Evolutionary conservation across 1,284 basidiomycete genomes (phyloP).

Genomic region (Mycosarcoma mackinlayi): DNA sequence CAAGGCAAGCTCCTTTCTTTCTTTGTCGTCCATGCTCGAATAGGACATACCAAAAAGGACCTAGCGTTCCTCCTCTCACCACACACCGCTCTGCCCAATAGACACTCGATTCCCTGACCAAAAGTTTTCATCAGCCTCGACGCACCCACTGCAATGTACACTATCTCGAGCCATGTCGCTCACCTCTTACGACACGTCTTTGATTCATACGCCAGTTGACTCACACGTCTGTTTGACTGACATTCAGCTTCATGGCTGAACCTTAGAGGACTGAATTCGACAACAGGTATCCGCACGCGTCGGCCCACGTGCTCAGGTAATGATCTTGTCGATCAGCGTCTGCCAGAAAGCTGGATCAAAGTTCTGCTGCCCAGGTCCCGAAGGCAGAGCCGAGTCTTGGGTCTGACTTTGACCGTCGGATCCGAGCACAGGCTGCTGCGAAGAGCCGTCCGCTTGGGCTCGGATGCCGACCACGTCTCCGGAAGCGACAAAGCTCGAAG

Average conservation of each 20-base stretch:
- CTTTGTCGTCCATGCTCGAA: no score
- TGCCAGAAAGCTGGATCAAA: slow-evolving; percentile 52
- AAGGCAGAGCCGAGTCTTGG: neutral
- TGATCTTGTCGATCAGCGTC: slow-evolving; percentile 54
- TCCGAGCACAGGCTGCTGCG: slow-evolving; percentile 11
- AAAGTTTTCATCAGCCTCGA: neutral
- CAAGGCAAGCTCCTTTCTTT: no score
- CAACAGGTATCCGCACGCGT: neutral
- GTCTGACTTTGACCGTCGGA: slow-evolving; percentile 20
- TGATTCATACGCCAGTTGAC: no score
- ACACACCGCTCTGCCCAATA: slow-evolving; percentile 40
- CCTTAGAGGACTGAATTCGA: no score
- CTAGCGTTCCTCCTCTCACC: no score
- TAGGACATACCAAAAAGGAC: no score
- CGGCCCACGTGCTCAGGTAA: no score
- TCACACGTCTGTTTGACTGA: no score
- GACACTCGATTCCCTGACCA: slow-evolving; percentile 4
- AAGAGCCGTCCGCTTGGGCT: slow-evolving; percentile 6
- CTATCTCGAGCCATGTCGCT: slow-evolving; percentile 24
- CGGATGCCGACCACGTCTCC: neutral
- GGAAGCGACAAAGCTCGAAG: neutral
- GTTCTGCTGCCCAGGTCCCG: slow-evolving; percentile 15
- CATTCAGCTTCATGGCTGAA: no score
- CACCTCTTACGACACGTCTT: no score
- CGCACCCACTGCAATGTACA: slow-evolving; percentile 35